Evolutionary conservation across 1,284 basidiomycete species (phyloP).

Genomic region (Cryptococcus neoformans): DNA sequence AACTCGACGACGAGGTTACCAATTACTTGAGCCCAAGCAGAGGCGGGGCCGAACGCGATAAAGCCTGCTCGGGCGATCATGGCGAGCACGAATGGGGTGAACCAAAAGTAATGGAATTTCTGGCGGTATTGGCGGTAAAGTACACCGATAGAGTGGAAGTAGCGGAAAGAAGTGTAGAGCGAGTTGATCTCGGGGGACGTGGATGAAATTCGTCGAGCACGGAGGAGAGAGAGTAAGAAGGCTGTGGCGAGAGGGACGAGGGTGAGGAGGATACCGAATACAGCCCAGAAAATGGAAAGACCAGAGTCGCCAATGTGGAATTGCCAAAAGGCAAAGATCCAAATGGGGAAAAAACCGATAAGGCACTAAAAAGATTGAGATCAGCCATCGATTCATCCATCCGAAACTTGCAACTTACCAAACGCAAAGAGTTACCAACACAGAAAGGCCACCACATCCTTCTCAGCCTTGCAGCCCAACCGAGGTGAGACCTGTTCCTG

Average conservation of each 20-base stretch:
- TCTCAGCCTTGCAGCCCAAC: conserved; percentile 49
- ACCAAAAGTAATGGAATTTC: conserved; percentile 52
- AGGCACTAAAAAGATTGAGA: conserved; percentile 55
- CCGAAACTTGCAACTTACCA: conserved; percentile 27
- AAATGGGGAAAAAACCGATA: conserved; percentile 63
- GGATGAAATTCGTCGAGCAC: conserved; percentile 29
- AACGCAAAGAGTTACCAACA: conserved; percentile 46
- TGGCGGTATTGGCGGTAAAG: conserved; percentile 50
- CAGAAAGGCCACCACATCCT: conserved; percentile 54
- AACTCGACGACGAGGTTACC: conserved; percentile 67
- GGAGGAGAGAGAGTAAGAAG: conserved; percentile 32
- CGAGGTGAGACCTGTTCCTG: conserved; percentile 29
- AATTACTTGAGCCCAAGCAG: conserved; percentile 68
- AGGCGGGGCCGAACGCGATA: conserved; percentile 64
- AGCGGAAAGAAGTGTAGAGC: conserved; percentile 44
- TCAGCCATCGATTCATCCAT: background rate
- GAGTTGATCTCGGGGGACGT: conserved; percentile 33
- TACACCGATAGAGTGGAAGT: conserved; percentile 46
- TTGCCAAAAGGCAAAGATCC: conserved; percentile 78
- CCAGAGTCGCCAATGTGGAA: conserved; percentile 84
- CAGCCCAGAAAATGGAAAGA: conserved; percentile 65
- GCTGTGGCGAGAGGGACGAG: conserved; percentile 55
- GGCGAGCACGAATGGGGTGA: conserved; percentile 45
- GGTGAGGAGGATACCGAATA: conserved; percentile 59
- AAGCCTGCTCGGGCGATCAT: conserved; percentile 61